Evolutionary conservation across 192 early-diverging fungal genomes (phyloP).

Genomic region (Paraglomus occultum): DNA sequence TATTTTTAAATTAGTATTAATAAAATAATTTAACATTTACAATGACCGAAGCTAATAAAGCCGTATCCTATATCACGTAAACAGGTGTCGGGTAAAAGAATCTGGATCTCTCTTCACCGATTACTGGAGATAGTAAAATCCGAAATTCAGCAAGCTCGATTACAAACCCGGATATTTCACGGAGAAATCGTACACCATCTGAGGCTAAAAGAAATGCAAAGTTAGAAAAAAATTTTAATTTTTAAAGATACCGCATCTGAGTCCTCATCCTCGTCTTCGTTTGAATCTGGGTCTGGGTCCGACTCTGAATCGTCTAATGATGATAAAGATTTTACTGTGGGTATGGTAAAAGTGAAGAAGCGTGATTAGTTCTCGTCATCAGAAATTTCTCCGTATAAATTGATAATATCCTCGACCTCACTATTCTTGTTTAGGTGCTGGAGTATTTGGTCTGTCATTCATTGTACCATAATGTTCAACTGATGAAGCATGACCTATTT

Average conservation of each 20-base stretch:
- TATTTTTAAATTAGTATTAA: too few relatives aligned
- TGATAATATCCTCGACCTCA: too few relatives aligned
- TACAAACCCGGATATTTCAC: constrained; percentile 21
- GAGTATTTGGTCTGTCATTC: constrained; percentile 11
- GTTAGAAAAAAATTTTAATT: constrained; percentile 16
- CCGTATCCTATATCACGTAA: too few relatives aligned
- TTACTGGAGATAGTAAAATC: constrained; percentile 24
- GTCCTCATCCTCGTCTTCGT: neutral
- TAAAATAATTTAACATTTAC: too few relatives aligned
- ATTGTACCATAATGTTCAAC: constrained; percentile 9
- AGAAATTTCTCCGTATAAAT: too few relatives aligned
- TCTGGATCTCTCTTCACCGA: constrained; percentile 4
- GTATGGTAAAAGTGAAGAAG: constrained; percentile 9
- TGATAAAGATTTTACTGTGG: neutral
- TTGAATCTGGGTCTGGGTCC: constrained; percentile 8
- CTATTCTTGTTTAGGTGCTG: constrained; percentile 3
- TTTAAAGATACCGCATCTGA: constrained; percentile 1
- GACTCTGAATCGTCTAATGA: neutral
- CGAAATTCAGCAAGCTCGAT: constrained; percentile 2
- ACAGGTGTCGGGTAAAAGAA: constrained; percentile 1
- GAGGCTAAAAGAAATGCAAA: constrained; percentile 23
- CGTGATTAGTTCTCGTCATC: neutral
- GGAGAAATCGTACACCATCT: constrained; percentile 15
- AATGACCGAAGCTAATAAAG: too few relatives aligned
- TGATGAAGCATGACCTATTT: constrained; percentile 7